Evolutionary conservation across 2,329 filamentous ascomycete species (phyloP).

Genomic region (Niveomyces coronatus): DNA sequence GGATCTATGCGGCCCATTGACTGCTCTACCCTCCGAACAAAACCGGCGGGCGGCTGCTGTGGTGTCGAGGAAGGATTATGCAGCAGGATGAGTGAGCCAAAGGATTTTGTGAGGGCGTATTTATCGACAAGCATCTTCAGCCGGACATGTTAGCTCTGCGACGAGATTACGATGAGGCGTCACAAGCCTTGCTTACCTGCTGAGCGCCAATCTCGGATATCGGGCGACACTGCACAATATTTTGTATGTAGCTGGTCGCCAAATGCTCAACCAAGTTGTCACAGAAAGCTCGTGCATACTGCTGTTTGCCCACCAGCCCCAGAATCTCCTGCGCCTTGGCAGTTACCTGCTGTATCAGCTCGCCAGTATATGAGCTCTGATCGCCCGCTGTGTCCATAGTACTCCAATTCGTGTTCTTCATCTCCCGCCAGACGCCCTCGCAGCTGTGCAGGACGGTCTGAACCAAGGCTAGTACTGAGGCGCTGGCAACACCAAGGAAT

Average conservation of each 20-base stretch:
- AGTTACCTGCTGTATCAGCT: conserved; percentile 66
- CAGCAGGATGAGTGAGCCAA: conserved; percentile 60
- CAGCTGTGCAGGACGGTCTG: conserved; percentile 72
- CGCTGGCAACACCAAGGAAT: conserved; percentile 89
- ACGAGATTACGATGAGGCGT: no score
- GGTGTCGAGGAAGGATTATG: conserved; percentile 37
- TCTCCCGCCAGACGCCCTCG: conserved; percentile 87
- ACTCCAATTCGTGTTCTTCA: conserved; percentile 93
- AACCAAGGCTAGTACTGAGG: conserved; percentile 74
- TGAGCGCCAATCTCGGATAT: conserved; percentile 92
- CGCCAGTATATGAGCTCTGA: conserved; percentile 82
- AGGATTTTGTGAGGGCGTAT: conserved; percentile 75
- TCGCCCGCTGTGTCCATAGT: conserved; percentile 89
- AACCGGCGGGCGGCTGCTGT: conserved; percentile 44
- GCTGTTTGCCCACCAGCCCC: conserved; percentile 70
- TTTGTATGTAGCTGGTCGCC: conserved; percentile 67
- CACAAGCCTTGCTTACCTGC: conserved; percentile 44
- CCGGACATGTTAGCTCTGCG: conserved; percentile 15
- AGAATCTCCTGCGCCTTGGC: conserved; percentile 64
- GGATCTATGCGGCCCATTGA: conserved; percentile 83
- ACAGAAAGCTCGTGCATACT: conserved; percentile 89
- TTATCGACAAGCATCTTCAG: conserved; percentile 95
- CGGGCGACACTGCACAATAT: conserved; percentile 79
- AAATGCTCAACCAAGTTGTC: conserved; percentile 91
- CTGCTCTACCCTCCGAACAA: conserved; percentile 75